Evolutionary conservation across 345 rosid genomes (phyloP), one percentile per base, ranked within the genome.

Genomic region (Carallia pectinifolia): DNA sequence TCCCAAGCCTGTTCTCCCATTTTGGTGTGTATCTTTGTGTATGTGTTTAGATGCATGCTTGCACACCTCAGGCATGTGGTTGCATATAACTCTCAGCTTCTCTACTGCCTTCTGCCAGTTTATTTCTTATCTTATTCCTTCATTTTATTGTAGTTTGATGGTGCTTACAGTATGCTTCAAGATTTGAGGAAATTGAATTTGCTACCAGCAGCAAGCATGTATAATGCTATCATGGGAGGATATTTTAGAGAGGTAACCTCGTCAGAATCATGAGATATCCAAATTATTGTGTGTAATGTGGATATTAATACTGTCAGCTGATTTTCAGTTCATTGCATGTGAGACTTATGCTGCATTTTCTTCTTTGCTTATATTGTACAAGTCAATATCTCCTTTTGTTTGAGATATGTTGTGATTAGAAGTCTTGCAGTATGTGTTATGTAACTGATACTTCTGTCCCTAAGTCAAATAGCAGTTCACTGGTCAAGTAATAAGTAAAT

Each of bases 221-320:
- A 83, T 79, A 95, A 95, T 53, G 72, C 81, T 75, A 86, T 95
- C 75, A 78, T 95, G 86, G 84, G 71, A 63, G 98, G 94, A 72
- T 88, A 83, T 69, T 95, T 85, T 76, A 87, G 92, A 64, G 87
- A 92, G 93, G 98, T 95, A 67, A 73, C 73, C 62, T 77, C 17
- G 55, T 62, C 29, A 53, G 15, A 33, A 34, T 68, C 8, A 9
- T 27, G 64, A 63, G 37, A 58, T 53, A 64, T 69, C 56, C 54
- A 58, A 39, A 18, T 67, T 72, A 40, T 33, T 59, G 39, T 58
- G 4, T 23, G 36, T 58, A 47, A 16, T 69, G 50, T 33, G 48
- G 62, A 29, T 50, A 31, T 67, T 55, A 67, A 66, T 15, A 33
- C 50, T 65, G 34, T 7, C 5, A 18, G 44, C 16, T 44, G 47